Evolutionary conservation across 2,329 filamentous ascomycete species (phyloP).

Genomic region (Trichophyton mentagrophytes): DNA sequence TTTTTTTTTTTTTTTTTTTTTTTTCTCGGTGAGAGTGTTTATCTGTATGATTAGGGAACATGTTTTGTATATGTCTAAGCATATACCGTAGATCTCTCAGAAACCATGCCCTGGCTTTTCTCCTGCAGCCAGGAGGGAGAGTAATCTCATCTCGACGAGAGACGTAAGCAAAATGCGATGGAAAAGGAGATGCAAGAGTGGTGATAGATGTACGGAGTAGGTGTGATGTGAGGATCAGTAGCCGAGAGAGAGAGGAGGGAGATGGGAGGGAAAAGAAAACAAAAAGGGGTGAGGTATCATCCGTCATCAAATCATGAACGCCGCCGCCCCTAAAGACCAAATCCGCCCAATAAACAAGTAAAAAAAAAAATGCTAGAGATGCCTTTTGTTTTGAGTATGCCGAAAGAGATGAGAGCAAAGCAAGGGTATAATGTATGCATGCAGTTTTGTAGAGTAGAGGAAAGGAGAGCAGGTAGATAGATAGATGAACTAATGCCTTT

Average conservation of each 20-base stretch:
- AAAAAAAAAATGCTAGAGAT: neutral
- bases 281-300: neutral
- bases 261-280: no score
- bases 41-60: neutral
- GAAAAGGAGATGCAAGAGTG: neutral
- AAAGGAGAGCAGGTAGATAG: no score
- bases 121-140: neutral
- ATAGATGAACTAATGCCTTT: neutral
- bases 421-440: neutral
- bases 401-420: neutral
- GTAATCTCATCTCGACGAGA: neutral
- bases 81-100: constrained; percentile 2
- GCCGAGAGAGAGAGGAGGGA: constrained; percentile 1
- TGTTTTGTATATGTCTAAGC: neutral
- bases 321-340: neutral
- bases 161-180: neutral
- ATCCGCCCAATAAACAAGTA: neutral
- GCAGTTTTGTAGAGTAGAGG: neutral
- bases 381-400: neutral
- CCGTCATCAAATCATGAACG: neutral
- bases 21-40: neutral
- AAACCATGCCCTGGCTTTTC: neutral
- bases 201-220: neutral
- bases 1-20: no score
- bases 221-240: neutral